Base-by-base conservation (phyloP, 2,329 filamentous ascomycete species). In the Ophiostoma pallidulum region DNA sequence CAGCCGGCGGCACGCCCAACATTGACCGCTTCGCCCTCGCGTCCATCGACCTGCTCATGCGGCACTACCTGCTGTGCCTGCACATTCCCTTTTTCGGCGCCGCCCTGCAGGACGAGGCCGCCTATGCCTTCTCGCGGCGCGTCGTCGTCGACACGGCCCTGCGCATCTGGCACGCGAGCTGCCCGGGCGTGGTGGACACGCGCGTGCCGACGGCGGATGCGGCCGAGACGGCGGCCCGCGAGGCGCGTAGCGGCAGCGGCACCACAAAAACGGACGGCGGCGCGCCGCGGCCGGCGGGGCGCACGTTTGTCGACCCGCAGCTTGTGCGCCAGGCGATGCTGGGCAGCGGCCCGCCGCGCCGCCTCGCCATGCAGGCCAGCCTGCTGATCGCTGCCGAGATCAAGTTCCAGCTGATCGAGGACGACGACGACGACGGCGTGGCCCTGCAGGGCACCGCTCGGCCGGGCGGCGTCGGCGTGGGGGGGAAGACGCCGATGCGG, bases 121-220 rank as follows among this genome's bases (percentile, higher is more conserved):
- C 64, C 1, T 76, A 71, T 51, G 73, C 73, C 54, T 77, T 72
- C 58, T 75, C 73, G 0, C 67, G 71, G 8, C 73, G 74, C 49
- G 67, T 73, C 38, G 66, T 64, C 19, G 60, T 72, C 9, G 70
- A 73, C 53, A 60, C 57, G 1, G 54, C 60, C 0, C 40, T 64
- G 16, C 60, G 60, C 22, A 52, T 60, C 3, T 62, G 59, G 53
- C 53, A 54, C n/a, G 26, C 39, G 4, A n/a, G 28, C 33, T 48
- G 49, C 9, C 56, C 51, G 1, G 53, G 55, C 1, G 5, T 47
- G 10, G 45, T 47, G 2, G 45, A 47, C 8, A 26, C n/a, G 2
- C 20, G 20, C 37, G 24, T 47, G 9, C 14, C 43, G 2, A 46
- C 43, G 13, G 12, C 14, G 3, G 43, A 39, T 3, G 43, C 36